Percentiles rank a stretch among this genome's conserved stretches.
These are phyloP conservation scores for Mycena indigotica DNA, from an alignment of 768 basidiomycete genomes.

Conservation along the genomic window DNA sequence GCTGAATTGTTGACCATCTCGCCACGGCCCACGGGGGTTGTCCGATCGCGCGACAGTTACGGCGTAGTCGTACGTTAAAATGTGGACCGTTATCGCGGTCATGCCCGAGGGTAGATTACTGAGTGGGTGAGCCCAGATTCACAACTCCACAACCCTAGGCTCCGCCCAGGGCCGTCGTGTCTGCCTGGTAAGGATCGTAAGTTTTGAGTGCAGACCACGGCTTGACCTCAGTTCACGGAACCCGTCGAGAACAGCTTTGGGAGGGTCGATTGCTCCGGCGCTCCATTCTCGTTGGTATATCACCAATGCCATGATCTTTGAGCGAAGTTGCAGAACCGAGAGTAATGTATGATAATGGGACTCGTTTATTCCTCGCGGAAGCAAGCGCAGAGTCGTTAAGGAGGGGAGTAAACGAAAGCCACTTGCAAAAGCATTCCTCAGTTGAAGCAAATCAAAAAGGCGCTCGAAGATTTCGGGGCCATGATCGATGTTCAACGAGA, in stretches of 20 bases:
- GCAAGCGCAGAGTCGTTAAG: background rate
- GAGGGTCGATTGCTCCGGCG: background rate
- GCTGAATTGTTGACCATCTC: too few species aligned
- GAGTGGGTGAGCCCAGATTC: too few species aligned
- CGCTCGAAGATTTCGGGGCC: background rate
- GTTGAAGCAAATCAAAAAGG: background rate
- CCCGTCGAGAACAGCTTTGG: background rate
- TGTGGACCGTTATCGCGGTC: too few species aligned
- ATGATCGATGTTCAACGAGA: background rate
- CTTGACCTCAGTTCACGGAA: background rate
- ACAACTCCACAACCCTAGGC: background rate
- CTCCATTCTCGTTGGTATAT: background rate
- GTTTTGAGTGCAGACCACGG: background rate
- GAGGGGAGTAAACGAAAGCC: background rate
- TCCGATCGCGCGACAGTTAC: background rate
- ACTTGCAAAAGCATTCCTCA: background rate
- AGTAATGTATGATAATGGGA: background rate
- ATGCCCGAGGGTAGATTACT: background rate
- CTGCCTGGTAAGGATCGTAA: background rate
- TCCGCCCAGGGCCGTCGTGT: background rate
- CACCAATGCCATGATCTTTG: background rate
- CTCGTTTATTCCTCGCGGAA: background rate
- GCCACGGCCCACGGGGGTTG: too few species aligned
- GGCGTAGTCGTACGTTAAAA: background rate
- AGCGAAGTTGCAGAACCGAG: background rate